A percentile compares a stretch with the other conserved stretches of the same genome.
Conservation (phyloP, 2,329 filamentous ascomycete genomes). For the Clonostachys solani region DNA sequence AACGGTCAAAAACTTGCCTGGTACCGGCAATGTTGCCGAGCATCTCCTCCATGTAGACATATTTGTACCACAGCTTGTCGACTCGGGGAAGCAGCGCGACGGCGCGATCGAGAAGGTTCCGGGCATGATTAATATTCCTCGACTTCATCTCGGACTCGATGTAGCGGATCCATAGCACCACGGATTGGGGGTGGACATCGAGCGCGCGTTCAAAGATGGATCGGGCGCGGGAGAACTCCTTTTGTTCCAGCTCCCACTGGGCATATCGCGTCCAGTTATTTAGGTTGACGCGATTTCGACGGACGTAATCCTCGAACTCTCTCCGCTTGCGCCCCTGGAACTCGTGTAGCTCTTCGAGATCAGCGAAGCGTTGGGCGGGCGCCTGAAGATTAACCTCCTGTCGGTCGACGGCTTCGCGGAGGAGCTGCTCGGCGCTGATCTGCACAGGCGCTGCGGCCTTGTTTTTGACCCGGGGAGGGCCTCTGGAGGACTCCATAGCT, state of each 20-base stretch:
- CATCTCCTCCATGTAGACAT: conserved; percentile 98
- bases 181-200: conserved; percentile 84
- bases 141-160: conserved; percentile 93
- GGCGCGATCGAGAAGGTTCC: conserved; percentile 92
- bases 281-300: conserved; percentile 90
- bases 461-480: conserved; percentile 96
- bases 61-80: conserved; percentile 99
- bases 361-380: conserved; percentile 90
- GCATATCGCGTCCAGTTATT: conserved; percentile 99
- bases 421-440: conserved; percentile 94
- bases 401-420: conserved; percentile 93
- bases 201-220: conserved; percentile 93
- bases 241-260: conserved; percentile 95
- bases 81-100: conserved; percentile 86
- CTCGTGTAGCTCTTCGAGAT: conserved; percentile 96
- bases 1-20: conserved; percentile 90
- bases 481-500: conserved; percentile 84
- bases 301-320: conserved; percentile 97
- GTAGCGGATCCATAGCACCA: conserved; percentile 87
- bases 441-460: conserved; percentile 89
- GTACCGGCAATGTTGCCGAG: conserved; percentile 90
- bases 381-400: conserved; percentile 86
- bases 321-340: conserved; percentile 94
- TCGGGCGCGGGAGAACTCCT: conserved; percentile 87
- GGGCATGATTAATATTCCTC: conserved; percentile 92